Conservation (phyloP, 192 early-diverging fungal species). For the Backusella luteola region DNA sequence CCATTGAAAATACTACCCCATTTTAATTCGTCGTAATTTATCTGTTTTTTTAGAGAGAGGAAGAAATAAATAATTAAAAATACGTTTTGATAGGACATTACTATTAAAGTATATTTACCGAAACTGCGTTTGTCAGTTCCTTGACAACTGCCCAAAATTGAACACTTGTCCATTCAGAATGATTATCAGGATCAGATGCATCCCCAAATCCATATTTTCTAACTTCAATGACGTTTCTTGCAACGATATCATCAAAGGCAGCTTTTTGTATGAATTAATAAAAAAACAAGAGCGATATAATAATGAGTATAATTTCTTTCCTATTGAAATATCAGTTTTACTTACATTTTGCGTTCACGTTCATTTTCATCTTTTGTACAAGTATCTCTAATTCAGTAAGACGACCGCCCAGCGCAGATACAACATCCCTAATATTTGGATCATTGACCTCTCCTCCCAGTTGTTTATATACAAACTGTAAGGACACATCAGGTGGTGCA, state of each 20-base stretch:
- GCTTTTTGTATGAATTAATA: conserved; percentile 36
- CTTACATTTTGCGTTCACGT: conserved; percentile 57
- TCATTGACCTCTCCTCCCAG: conserved; percentile 35
- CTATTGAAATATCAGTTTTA: neutral
- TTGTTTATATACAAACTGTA: conserved; percentile 56
- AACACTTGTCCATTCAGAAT: conserved; percentile 69
- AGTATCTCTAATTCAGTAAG: conserved; percentile 88
- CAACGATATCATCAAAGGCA: conserved; percentile 85
- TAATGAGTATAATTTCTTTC: neutral
- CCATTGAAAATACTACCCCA: conserved; percentile 82
- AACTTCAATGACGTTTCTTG: conserved; percentile 78
- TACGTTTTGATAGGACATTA: neutral
- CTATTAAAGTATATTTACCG: conserved; percentile 5
- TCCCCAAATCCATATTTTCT: conserved; percentile 85
- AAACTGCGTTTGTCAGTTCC: conserved; percentile 56
- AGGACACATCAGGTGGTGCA: conserved; percentile 61
- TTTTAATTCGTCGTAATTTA: conserved; percentile 83
- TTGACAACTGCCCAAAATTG: conserved; percentile 92
- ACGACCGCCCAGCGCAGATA: conserved; percentile 83
- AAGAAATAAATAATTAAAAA: neutral
- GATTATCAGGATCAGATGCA: conserved; percentile 41
- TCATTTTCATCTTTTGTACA: conserved; percentile 84
- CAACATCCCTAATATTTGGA: conserved; percentile 42
- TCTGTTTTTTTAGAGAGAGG: conserved; percentile 18
- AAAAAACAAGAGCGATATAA: neutral